phyloP scores from a whole-genome alignment of 768 basidiomycete species.

The Vararia minispora region DNA sequence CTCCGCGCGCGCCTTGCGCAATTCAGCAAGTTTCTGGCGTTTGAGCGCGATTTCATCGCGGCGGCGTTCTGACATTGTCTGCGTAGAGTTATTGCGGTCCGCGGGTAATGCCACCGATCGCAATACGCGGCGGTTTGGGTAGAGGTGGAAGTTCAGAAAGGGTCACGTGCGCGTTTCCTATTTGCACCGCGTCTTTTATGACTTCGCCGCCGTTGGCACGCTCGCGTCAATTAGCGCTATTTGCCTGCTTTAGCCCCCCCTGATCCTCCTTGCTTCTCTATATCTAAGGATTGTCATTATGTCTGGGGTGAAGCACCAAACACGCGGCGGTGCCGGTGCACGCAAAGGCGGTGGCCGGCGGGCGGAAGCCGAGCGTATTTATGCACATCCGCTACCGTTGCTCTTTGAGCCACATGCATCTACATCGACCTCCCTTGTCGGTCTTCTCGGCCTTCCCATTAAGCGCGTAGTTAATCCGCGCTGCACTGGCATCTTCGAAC shows the following conservation, averaged over 20 bases:
- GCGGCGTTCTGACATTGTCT: slow-evolving; percentile 49
- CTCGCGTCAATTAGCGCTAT: slow-evolving; percentile 8
- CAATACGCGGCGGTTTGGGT: slow-evolving; percentile 1
- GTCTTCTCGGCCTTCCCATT: slow-evolving; percentile 35
- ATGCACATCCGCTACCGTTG: slow-evolving; percentile 61
- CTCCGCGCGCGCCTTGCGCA: slow-evolving; percentile 67
- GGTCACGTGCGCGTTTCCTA: no score
- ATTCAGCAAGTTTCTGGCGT: slow-evolving; percentile 73
- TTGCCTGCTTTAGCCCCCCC: slow-evolving; percentile 1
- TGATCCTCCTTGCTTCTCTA: not conserved
- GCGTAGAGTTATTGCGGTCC: not conserved
- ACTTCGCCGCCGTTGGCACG: not conserved
- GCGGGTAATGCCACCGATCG: not conserved
- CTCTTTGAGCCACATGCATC: slow-evolving; percentile 33
- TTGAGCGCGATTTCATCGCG: slow-evolving; percentile 89
- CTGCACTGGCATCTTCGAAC: slow-evolving; percentile 70
- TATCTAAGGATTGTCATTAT: slow-evolving; percentile 18
- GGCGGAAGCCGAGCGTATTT: slow-evolving; percentile 56
- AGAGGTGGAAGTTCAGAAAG: slow-evolving; percentile 7
- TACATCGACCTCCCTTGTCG: slow-evolving; percentile 27
- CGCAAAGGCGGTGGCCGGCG: slow-evolving; percentile 43
- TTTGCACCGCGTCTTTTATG: no score
- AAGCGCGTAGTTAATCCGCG: slow-evolving; percentile 58
- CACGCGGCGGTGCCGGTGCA: slow-evolving; percentile 1
- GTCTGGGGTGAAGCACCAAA: slow-evolving; percentile 21